Percentiles rank a stretch among this genome's conserved stretches.
These are phyloP conservation scores for Podospora tetraspora DNA, from an alignment of 495 filamentous ascomycete species.

Conservation along the genomic window DNA sequence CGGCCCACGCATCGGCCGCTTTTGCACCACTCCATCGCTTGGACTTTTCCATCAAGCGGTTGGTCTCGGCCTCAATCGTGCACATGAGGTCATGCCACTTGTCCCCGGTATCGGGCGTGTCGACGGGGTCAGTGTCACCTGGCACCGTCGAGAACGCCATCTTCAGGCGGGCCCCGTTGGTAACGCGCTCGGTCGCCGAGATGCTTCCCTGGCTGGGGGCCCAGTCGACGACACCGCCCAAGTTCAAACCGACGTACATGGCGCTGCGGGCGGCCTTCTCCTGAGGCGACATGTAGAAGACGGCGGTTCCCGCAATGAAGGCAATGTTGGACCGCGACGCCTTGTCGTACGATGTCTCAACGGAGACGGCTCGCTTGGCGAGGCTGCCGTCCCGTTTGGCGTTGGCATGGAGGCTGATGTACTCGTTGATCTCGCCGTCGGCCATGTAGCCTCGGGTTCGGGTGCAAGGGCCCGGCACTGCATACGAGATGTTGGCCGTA, in stretches of 20 bases:
- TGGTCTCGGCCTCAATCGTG: neutral
- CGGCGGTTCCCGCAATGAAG: no score
- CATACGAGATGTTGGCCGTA: slow-evolving; percentile 8
- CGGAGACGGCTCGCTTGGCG: no score
- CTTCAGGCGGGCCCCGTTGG: neutral
- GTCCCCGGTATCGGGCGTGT: neutral
- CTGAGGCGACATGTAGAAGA: no score
- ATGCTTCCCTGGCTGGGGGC: neutral
- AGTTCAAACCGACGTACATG: no score
- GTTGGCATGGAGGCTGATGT: neutral
- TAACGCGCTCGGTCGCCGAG: neutral
- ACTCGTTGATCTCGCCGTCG: slow-evolving; percentile 27
- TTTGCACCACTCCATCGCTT: neutral
- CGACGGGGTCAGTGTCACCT: neutral
- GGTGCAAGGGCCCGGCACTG: slow-evolving; percentile 32
- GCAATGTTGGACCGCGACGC: no score
- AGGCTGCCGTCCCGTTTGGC: neutral
- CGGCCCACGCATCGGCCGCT: neutral
- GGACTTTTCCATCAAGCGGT: neutral
- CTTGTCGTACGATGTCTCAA: no score
- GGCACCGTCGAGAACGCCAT: neutral
- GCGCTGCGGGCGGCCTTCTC: no score
- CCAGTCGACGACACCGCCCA: no score
- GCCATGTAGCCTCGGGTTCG: slow-evolving; percentile 29
- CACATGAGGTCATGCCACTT: neutral